Percentiles rank a stretch among this genome's conserved stretches.
Conservation (phyloP, 2,329 filamentous ascomycete genomes). For the Xylariales sp. region DNA sequence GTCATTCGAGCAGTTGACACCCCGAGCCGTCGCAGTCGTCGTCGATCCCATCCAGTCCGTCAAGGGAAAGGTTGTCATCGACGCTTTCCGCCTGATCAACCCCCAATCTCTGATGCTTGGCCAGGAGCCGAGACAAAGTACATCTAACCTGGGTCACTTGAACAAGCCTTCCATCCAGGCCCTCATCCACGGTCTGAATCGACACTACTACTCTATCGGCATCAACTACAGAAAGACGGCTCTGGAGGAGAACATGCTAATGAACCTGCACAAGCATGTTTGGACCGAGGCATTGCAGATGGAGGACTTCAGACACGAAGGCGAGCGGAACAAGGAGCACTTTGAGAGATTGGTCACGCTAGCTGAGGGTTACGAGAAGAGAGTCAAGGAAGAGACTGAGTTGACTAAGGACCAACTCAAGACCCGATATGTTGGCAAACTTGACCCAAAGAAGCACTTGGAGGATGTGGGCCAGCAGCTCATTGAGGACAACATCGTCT, state of each 20-base stretch:
- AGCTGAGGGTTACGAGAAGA: slow-evolving; percentile 95
- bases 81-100: slow-evolving; percentile 97
- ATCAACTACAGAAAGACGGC: slow-evolving; percentile 98
- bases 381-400: slow-evolving; percentile 98
- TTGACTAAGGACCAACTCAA: slow-evolving; percentile 95
- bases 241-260: slow-evolving; percentile 98
- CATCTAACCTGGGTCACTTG: slow-evolving; percentile 93
- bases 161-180: slow-evolving; percentile 99
- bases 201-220: slow-evolving; percentile 98
- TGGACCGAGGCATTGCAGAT: slow-evolving; percentile 98
- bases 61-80: slow-evolving; percentile 99
- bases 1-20: slow-evolving; percentile 98
- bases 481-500: slow-evolving; percentile 99
- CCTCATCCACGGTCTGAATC: slow-evolving; percentile 93
- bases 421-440: slow-evolving; percentile 97
- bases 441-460: slow-evolving; percentile 98
- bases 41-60: slow-evolving; percentile 98
- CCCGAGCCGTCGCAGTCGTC: slow-evolving; percentile 93
- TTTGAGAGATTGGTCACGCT: slow-evolving; percentile 83
- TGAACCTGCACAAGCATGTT: slow-evolving; percentile 99
- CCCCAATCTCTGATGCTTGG: slow-evolving; percentile 97
- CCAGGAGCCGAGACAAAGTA: slow-evolving; percentile 95
- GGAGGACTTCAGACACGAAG: slow-evolving; percentile 88
- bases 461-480: slow-evolving; percentile 94
- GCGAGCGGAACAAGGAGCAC: slow-evolving; percentile 78